Base-by-base conservation (phyloP, 306 rosid genomes). In the Cucurbita moschata region DNA sequence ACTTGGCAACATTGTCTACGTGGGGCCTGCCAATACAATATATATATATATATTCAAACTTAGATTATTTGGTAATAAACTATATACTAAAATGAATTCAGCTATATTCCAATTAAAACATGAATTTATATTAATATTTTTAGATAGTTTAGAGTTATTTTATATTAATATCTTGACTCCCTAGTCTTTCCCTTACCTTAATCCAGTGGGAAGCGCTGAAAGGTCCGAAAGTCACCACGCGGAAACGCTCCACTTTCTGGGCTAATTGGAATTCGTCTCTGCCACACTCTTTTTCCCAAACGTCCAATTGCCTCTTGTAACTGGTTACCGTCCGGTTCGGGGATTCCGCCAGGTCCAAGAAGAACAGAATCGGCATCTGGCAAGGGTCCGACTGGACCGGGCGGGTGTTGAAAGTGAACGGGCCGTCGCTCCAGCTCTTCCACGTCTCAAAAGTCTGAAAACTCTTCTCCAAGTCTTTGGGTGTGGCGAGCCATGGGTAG, bases 1-100 rank as follows among this genome's bases (percentile, higher is more conserved):
- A 83, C 49, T 70, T 89, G 80, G 12, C 92, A 89, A 74, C 96
- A 92, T 49, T 89, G 96, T 81, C 97, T 88, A 10, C 97, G 87
- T 77, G 97, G 96, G 1, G 95, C 92, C 96, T 89, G 82, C 35
- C 18, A 62, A 38, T 7, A 11, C 38, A 59, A 18, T 50, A 50
- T 30, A 30, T 21, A 21, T 21, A 21, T 21, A 21, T 21, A 21
- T 26, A 26, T 30, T 30, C 35, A 30, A 30, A 30, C 35, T 30
- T 30, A 2, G 3, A 30, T 30, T 30, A 30, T 30, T 30, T 30
- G 35, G 35, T 30, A 30, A 30, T 30, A 30, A 30, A 30, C 35
- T 2, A 30, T 30, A 30, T 3, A 30, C 35, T 30, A 30, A 30
- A 30, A 30, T 26, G 30, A 26, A 26, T 26, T 26, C 3, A 23